Percentiles rank a stretch among this genome's conserved stretches.
Evolutionary conservation across 2,329 filamentous ascomycete genomes (phyloP).

Genomic region (Sporothrix mexicana): DNA sequence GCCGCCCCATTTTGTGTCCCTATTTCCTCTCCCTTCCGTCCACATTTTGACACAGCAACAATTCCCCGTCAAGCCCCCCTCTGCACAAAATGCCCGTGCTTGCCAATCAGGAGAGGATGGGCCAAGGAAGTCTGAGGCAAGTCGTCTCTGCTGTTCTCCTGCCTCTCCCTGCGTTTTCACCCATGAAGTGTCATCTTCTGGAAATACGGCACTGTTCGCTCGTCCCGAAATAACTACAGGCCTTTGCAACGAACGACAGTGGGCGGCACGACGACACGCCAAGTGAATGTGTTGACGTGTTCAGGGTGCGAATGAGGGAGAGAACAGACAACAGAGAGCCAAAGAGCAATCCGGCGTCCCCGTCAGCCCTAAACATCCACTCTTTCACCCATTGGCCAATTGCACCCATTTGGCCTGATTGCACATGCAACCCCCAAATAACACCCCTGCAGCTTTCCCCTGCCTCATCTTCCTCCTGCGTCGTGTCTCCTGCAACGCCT

Average conservation of each 20-base stretch:
- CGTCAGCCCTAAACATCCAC: slow-evolving; percentile 32
- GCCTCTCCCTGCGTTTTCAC: too few species aligned
- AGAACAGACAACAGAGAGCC: too few species aligned
- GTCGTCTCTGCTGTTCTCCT: neutral
- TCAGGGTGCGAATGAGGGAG: slow-evolving; percentile 6
- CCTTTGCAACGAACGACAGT: neutral
- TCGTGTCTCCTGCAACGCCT: neutral
- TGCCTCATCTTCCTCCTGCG: slow-evolving; percentile 7
- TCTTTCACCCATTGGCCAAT: neutral
- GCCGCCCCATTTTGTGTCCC: neutral
- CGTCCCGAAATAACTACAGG: slow-evolving; percentile 15
- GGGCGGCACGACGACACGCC: slow-evolving; percentile 1
- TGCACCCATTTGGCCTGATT: neutral
- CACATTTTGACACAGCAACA: slow-evolving; percentile 18
- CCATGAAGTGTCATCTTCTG: slow-evolving; percentile 5
- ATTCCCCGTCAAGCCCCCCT: slow-evolving; percentile 6
- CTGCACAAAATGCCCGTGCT: slow-evolving; percentile 21
- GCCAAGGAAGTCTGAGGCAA: slow-evolving; percentile 13
- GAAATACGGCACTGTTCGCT: slow-evolving; percentile 19
- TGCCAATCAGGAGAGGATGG: slow-evolving; percentile 4
- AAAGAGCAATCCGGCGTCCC: slow-evolving; percentile 23
- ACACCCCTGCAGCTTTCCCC: slow-evolving; percentile 14
- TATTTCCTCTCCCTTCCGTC: neutral
- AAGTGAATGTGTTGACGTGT: slow-evolving; percentile 16
- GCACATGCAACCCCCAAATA: neutral